A percentile compares a stretch with the other conserved stretches of the same genome.
Evolutionary conservation across 257 asterid species (phyloP).

Genomic region (Solanum pimpinellifolium): DNA sequence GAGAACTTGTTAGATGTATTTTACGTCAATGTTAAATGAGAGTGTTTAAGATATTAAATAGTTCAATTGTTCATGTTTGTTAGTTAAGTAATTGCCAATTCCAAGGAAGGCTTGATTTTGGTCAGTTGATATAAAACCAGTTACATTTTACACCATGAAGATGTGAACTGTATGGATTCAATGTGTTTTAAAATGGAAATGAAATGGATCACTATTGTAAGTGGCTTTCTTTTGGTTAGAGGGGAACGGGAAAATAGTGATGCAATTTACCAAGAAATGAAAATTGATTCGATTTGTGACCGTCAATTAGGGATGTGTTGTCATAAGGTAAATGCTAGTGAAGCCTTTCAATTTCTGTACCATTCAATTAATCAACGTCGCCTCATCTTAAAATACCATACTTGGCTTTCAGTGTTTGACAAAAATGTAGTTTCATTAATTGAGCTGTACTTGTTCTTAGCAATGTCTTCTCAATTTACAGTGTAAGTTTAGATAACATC

Average conservation of each 20-base stretch:
- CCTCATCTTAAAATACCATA: background rate
- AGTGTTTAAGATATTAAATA: background rate
- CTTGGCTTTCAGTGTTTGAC: background rate
- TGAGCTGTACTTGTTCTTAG: background rate
- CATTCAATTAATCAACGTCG: background rate
- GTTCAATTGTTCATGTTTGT: background rate
- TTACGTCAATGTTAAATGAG: background rate
- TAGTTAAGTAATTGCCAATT: background rate
- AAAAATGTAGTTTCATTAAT: background rate
- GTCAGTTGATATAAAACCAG: background rate
- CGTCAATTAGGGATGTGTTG: background rate
- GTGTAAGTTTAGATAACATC: background rate
- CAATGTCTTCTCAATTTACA: background rate
- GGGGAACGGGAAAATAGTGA: background rate
- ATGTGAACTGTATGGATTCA: background rate
- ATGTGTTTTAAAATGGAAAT: background rate
- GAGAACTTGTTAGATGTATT: background rate
- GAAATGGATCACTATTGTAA: background rate
- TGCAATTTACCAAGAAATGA: background rate
- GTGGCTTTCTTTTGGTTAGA: background rate
- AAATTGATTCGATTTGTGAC: background rate
- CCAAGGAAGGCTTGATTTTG: background rate
- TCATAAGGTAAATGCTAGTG: background rate
- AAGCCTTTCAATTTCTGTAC: background rate
- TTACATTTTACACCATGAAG: background rate